phyloP scores from a whole-genome alignment of 169 alveolate genomes.

The Plasmodium reichenowi region DNA sequence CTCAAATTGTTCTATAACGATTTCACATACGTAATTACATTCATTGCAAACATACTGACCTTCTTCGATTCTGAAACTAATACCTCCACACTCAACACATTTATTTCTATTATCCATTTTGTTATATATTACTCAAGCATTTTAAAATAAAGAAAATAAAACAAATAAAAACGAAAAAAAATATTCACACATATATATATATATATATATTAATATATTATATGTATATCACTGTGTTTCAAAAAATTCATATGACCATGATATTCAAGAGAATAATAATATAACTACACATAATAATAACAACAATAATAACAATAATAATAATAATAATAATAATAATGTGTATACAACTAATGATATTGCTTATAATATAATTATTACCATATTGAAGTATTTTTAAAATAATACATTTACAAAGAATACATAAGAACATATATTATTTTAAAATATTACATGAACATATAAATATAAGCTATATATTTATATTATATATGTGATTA shows the following conservation, averaged over 20 bases:
- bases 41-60: conserved; percentile 48
- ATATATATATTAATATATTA: neutral
- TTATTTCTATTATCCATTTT: conserved; percentile 17
- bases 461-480: too few relatives aligned
- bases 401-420: too few relatives aligned
- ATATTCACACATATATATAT: neutral
- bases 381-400: too few relatives aligned
- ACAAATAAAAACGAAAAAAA: too few relatives aligned
- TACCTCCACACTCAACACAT: conserved; percentile 37
- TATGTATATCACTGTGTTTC: too few relatives aligned
- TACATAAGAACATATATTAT: too few relatives aligned
- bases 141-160: neutral
- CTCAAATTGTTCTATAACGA: conserved; percentile 27
- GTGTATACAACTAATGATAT: neutral
- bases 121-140: conserved; percentile 3
- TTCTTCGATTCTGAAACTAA: conserved; percentile 30
- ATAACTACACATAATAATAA: neutral
- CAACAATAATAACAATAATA: neutral
- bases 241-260: too few relatives aligned
- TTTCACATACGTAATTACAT: conserved; percentile 50
- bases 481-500: too few relatives aligned
- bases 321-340: neutral
- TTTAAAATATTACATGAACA: too few relatives aligned
- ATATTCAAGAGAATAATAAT: neutral
- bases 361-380: neutral